Conservation (phyloP, 108 stramenopile genomes). For the Discostella stelligeroides region DNA sequence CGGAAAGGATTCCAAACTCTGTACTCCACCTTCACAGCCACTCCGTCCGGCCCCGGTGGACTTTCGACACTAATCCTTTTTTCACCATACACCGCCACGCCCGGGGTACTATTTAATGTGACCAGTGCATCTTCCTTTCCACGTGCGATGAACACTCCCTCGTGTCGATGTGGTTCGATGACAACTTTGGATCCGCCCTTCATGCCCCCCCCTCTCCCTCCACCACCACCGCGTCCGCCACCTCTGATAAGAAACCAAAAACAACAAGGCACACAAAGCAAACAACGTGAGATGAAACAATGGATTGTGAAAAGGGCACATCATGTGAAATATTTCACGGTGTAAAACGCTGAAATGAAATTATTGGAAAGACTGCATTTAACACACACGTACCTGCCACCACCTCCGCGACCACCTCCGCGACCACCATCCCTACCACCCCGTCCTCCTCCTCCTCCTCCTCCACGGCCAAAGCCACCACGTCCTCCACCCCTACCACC, state of each 20-base stretch:
- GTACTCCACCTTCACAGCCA: conserved; percentile 96
- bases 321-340: no score
- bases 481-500: conserved; percentile 59
- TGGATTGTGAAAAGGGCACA: no score
- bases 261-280: background rate
- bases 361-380: no score
- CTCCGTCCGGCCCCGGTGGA: conserved; percentile 85
- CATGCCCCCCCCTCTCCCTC: conserved; percentile 81
- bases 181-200: conserved; percentile 96
- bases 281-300: no score
- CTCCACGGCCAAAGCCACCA: conserved; percentile 54
- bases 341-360: no score
- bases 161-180: conserved; percentile 96
- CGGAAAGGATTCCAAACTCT: conserved; percentile 99
- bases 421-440: conserved; percentile 57
- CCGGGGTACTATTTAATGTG: conserved; percentile 97
- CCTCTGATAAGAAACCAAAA: background rate
- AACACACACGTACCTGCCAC: conserved; percentile 15
- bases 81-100: conserved; percentile 99
- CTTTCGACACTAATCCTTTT: conserved; percentile 96
- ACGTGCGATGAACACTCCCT: conserved; percentile 98
- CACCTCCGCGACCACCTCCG: conserved; percentile 26
- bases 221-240: conserved; percentile 54
- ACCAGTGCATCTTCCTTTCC: conserved; percentile 99
- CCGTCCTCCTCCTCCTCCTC: conserved; percentile 54